Percentiles rank a stretch among this genome's conserved stretches.
Conservation (phyloP, 345 rosid species). For the Populus deltoides region DNA sequence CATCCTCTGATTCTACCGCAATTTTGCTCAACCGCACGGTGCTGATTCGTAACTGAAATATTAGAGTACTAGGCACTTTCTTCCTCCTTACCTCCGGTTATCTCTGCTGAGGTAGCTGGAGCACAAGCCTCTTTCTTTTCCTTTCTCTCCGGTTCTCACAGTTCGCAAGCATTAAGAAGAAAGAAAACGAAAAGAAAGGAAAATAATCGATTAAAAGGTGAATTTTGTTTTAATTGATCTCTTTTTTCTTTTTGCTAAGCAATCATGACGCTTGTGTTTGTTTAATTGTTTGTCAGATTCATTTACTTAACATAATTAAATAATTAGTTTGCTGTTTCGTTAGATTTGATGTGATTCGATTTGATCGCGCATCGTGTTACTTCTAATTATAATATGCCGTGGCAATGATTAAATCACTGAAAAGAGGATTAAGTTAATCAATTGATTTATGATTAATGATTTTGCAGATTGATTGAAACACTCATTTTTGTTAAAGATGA, state of each 20-base stretch:
- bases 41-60: background rate
- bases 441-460: background rate
- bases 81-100: too few species aligned
- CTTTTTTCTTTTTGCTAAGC: background rate
- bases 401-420: background rate
- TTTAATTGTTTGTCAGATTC: background rate
- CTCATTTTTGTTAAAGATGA: background rate
- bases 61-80: background rate
- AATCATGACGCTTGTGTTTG: background rate
- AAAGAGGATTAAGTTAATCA: background rate
- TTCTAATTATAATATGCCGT: background rate
- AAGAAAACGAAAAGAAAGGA: background rate
- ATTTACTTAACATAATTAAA: too few species aligned
- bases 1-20: background rate
- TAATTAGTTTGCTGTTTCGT: too few species aligned
- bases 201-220: constrained; percentile 1
- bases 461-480: too few species aligned
- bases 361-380: too few species aligned
- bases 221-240: background rate
- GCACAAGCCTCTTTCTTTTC: background rate
- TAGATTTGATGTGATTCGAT: too few species aligned
- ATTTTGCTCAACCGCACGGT: background rate
- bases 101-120: too few species aligned
- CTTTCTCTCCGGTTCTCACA: background rate
- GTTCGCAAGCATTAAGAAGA: background rate